Base-by-base conservation (phyloP, 352 stramenopile species). In the Pythium utonaiense region DNA sequence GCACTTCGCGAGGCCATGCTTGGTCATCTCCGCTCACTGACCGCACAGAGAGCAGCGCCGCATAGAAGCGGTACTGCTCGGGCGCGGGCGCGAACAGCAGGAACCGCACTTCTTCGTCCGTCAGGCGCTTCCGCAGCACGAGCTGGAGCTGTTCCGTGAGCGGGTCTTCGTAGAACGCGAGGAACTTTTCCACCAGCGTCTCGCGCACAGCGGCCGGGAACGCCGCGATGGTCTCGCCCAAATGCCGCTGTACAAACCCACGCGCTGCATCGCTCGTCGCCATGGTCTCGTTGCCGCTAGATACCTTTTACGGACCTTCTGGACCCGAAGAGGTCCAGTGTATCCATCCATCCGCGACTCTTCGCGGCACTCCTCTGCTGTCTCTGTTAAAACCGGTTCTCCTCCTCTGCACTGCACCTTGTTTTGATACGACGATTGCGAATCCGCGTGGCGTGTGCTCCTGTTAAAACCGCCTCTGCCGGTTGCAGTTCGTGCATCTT, bases 111-210 rank as follows among this genome's bases (percentile, higher is more conserved):
- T 75, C 70, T 33, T 73, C 67, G 48, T 78, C 73, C 19, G 67
- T 76, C 21, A 80, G 59, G 3, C 70, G 66, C 53, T 78, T 77
- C 31, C 57, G 60, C 8, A 80, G 42, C 41, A 76, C 67, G 8
- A 69, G n/a, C 44, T 80, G 69, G 10, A 80, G 42, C 36, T 74
- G 45, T 13, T n/a, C 6, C 17, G 70, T 78, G 42, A 67, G 57
- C 5, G 70, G 67, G 9, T 52, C 49, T 10, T 24, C 22, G 34
- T 65, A 78, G 36, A 74, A 64, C n/a, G 25, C 51, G 22, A 34
- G 13, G 27, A 80, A 80, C 30, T 70, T 69, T 22, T 44, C 59
- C 22, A 48, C 22, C 16, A 80, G 65, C 16, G 57, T 30, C 2
- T 57, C n/a, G 16, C 57, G 70, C 7, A 80, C 53, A 5, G 59